Evolutionary conservation across 768 basidiomycete genomes (phyloP).

Genomic region (Tulasnella sp.): DNA sequence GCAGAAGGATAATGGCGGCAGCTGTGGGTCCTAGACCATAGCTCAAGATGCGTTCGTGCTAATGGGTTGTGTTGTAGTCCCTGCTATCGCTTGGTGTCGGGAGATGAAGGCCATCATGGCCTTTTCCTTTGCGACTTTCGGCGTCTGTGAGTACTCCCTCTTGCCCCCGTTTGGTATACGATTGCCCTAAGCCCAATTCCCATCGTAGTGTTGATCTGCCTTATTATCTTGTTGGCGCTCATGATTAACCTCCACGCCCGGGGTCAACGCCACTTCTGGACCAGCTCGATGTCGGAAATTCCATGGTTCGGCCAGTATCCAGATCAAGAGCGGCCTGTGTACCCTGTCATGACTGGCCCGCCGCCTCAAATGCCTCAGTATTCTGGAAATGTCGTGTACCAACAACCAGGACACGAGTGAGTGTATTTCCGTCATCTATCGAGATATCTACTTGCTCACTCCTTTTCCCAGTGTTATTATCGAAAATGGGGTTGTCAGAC

Average conservation of each 20-base stretch:
- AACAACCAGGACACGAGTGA: constrained; percentile 14
- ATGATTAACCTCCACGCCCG: constrained; percentile 10
- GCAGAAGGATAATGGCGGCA: background rate
- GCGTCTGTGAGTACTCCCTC: constrained; percentile 2
- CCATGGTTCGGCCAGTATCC: constrained; percentile 16
- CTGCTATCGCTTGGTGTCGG: constrained; percentile 11
- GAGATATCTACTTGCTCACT: background rate
- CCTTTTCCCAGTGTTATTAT: constrained; percentile 8
- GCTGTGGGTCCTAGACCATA: background rate
- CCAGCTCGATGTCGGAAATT: constrained; percentile 14
- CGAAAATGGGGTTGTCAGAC: constrained; percentile 13
- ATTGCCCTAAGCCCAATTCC: background rate
- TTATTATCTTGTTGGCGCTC: constrained; percentile 12
- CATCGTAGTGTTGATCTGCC: constrained; percentile 5
- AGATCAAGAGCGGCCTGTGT: background rate
- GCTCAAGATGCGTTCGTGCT: background rate
- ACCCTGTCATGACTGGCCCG: background rate
- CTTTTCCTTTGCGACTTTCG: constrained; percentile 18
- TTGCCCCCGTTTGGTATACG: background rate
- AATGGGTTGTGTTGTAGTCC: background rate
- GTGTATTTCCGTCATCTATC: background rate
- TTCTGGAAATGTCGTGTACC: constrained; percentile 8
- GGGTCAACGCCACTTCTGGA: constrained; percentile 11
- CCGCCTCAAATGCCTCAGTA: constrained; percentile 6
- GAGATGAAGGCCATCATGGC: constrained; percentile 16